Base-by-base conservation (phyloP, 768 basidiomycete species). In the Flagelloscypha sp. region DNA sequence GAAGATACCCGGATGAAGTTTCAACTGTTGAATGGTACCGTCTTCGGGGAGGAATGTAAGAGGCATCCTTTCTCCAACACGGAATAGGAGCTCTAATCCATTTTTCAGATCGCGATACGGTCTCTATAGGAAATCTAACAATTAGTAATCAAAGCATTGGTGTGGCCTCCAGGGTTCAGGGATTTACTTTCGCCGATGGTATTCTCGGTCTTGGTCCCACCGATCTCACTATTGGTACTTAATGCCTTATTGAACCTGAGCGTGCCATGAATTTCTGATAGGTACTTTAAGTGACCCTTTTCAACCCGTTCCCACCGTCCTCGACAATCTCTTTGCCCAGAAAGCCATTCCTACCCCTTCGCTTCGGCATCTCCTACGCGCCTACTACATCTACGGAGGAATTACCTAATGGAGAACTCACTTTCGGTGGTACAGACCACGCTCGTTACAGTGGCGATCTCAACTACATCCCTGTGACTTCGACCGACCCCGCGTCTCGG, bases 121-220 rank as follows among this genome's bases (percentile, higher is more conserved):
- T 76, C 27, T 57, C 68, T 21, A 53, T 76, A 37, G 55, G 48
- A 8, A 44, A 27, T 23, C 63, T 72, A 20, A 61, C 66, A 19
- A 67, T 72, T 39, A 45, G 59, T 42, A 57, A 65, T 22, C 70
- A 72, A 45, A 65, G 60, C 10, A 68, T 71, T 33, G 71, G 68
- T 25, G 65, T 72, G 17, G 65, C 66, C 19, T 60, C 57, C 11
- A 48, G 46, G n/a, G 50, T 66, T 1, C 49, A 54, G 40, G 70
- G 70, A 20, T 71, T 72, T 47, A 36, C 47, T 19, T 68, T 46
- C 31, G 61, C 69, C 12, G 73, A 77, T 42, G 74, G 75, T 6
- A 71, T 74, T 39, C 52, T 76, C 24, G 72, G n/a, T n/a, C 61
- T 73, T 19, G 74, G 74, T 11, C 72, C 74, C 17, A 64, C 62